Conservation (phyloP, 768 basidiomycete genomes). For the Phaeotremella skinneri region DNA sequence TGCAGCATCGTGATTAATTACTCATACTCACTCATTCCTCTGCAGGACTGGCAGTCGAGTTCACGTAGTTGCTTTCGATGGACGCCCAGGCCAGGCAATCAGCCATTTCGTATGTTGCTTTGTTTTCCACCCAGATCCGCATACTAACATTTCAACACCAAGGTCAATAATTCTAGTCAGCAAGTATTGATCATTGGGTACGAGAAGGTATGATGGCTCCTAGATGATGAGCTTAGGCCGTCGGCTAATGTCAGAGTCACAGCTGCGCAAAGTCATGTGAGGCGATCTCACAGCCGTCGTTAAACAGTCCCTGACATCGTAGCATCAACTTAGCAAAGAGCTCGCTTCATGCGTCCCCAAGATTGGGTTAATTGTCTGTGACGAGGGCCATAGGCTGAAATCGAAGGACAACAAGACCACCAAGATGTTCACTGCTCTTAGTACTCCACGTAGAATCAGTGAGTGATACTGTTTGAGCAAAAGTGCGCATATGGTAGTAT, state of each 20-base stretch:
- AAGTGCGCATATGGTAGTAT: too few relatives aligned
- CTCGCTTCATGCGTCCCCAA: constrained; percentile 61
- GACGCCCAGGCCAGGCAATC: constrained; percentile 57
- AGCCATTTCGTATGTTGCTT: constrained; percentile 74
- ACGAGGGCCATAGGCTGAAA: constrained; percentile 96
- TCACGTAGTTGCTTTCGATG: constrained; percentile 63
- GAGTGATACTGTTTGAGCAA: constrained; percentile 8
- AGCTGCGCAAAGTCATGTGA: constrained; percentile 74
- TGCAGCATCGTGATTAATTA: constrained; percentile 32
- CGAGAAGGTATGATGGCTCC: constrained; percentile 59
- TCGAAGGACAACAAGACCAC: constrained; percentile 82
- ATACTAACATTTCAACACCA: background rate
- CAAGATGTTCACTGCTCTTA: constrained; percentile 74
- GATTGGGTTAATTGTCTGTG: constrained; percentile 89
- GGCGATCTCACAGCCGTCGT: constrained; percentile 37
- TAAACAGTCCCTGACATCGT: background rate
- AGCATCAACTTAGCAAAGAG: constrained; percentile 35
- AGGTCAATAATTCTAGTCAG: constrained; percentile 37
- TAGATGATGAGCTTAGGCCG: background rate
- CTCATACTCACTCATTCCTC: background rate
- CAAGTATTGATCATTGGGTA: constrained; percentile 94
- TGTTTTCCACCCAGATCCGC: background rate
- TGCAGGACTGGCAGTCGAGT: constrained; percentile 38
- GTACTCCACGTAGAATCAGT: constrained; percentile 71
- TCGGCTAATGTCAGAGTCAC: background rate